Percentiles rank a stretch among this genome's conserved stretches.
phyloP scores from a whole-genome alignment of 805 yeast species.

The Huiozyma naganishii region DNA sequence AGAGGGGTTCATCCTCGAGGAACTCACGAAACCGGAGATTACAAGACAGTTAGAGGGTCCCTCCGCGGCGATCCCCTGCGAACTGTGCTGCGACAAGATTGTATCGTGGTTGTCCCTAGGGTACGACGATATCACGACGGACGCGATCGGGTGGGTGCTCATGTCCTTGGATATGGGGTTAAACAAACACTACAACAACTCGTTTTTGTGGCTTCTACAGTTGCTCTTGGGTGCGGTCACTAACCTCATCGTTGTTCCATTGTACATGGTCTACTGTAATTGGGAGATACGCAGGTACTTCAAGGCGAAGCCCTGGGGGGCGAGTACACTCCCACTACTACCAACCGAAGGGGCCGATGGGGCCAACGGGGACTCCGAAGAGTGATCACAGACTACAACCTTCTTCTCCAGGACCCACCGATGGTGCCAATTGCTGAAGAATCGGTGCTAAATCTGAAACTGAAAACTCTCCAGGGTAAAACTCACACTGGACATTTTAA shows the following conservation, averaged over 20 bases:
- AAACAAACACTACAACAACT: slow-evolving; percentile 37
- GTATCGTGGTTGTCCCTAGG: slow-evolving; percentile 50
- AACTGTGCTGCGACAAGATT: slow-evolving; percentile 53
- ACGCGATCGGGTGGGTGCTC: slow-evolving; percentile 73
- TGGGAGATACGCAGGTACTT: slow-evolving; percentile 39
- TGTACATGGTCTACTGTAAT: slow-evolving; percentile 41
- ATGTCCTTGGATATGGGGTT: slow-evolving; percentile 57
- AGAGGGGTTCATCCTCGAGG: slow-evolving; percentile 79
- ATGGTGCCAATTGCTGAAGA: no score
- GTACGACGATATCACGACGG: slow-evolving; percentile 67
- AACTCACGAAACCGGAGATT: slow-evolving; percentile 73
- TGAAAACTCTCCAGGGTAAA: no score
- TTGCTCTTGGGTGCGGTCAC: slow-evolving; percentile 37
- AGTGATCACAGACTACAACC: no score
- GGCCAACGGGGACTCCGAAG: no score
- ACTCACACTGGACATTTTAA: no score
- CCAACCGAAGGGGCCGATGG: no score
- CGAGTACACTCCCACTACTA: no score
- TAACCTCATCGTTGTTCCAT: slow-evolving; percentile 44
- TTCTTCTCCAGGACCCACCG: no score
- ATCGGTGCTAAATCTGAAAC: no score
- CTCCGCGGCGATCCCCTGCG: slow-evolving; percentile 56
- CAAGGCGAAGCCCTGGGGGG: neutral
- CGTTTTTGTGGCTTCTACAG: slow-evolving; percentile 47
- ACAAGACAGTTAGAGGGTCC: slow-evolving; percentile 81